phyloP scores from a whole-genome alignment of 1,284 basidiomycete genomes.

The Rhizoctonia solani region DNA sequence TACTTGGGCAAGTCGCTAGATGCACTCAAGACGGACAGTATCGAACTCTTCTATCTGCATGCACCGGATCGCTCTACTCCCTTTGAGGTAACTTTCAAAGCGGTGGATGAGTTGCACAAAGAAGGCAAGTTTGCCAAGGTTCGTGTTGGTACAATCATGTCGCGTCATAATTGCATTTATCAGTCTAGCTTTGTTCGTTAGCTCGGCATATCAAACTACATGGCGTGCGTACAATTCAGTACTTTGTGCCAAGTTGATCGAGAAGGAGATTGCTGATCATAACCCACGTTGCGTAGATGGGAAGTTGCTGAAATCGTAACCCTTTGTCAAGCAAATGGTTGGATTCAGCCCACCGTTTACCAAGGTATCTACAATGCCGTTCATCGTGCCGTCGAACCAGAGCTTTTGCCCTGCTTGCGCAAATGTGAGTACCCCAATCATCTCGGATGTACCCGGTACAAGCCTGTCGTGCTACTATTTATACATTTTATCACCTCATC shows the following conservation, averaged over 20 bases:
- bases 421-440: slow-evolving; percentile 55
- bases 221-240: slow-evolving; percentile 46
- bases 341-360: slow-evolving; percentile 51
- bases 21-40: slow-evolving; percentile 45
- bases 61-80: slow-evolving; percentile 55
- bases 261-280: background rate
- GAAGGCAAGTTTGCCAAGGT: slow-evolving; percentile 48
- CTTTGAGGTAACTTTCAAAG: slow-evolving; percentile 53
- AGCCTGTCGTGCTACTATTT: background rate
- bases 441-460: slow-evolving; percentile 47
- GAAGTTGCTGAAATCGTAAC: slow-evolving; percentile 60
- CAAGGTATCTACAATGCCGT: slow-evolving; percentile 56
- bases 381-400: slow-evolving; percentile 57
- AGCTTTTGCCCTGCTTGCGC: slow-evolving; percentile 60
- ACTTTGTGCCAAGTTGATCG: background rate
- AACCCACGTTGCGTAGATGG: slow-evolving; percentile 17
- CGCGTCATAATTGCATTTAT: background rate
- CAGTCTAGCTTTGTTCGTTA: slow-evolving; percentile 44
- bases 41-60: slow-evolving; percentile 55
- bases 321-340: slow-evolving; percentile 57
- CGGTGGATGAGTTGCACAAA: slow-evolving; percentile 51
- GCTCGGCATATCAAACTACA: slow-evolving; percentile 56
- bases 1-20: slow-evolving; percentile 51
- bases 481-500: background rate
- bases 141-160: background rate